Percentiles rank a stretch among this genome's conserved stretches.
phyloP scores from a whole-genome alignment of 495 filamentous ascomycete species.

The Talaromyces borbonicus region DNA sequence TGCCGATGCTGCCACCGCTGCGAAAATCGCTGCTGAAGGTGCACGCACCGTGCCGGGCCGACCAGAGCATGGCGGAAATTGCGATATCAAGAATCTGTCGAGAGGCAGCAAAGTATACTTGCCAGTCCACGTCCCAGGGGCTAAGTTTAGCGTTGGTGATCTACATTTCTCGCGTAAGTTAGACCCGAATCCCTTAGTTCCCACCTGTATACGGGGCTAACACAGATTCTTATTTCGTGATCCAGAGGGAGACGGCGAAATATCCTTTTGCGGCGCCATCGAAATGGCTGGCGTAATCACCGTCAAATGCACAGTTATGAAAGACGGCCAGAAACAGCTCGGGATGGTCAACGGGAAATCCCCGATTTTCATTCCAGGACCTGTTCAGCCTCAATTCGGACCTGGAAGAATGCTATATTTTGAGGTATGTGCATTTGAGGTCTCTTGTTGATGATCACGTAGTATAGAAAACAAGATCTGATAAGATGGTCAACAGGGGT shows the following conservation, averaged over 20 bases:
- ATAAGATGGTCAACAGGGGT: slow-evolving; percentile 43
- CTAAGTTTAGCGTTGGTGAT: slow-evolving; percentile 90
- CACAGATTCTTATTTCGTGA: neutral
- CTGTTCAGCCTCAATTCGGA: slow-evolving; percentile 86
- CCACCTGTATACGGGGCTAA: neutral
- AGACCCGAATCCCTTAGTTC: neutral
- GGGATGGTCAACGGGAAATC: slow-evolving; percentile 54
- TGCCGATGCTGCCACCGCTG: slow-evolving; percentile 49
- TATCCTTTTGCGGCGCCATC: slow-evolving; percentile 92
- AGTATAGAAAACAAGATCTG: neutral
- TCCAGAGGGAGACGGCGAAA: slow-evolving; percentile 77
- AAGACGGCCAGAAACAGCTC: slow-evolving; percentile 65
- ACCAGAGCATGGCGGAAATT: slow-evolving; percentile 53
- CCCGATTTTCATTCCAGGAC: slow-evolving; percentile 82
- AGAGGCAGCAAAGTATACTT: slow-evolving; percentile 84
- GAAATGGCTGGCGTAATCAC: slow-evolving; percentile 95
- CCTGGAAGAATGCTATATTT: slow-evolving; percentile 83
- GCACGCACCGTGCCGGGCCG: slow-evolving; percentile 75
- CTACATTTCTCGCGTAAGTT: slow-evolving; percentile 58
- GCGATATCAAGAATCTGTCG: slow-evolving; percentile 86
- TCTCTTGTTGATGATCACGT: neutral
- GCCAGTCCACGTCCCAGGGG: slow-evolving; percentile 75
- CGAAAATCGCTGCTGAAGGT: slow-evolving; percentile 75
- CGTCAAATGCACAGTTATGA: slow-evolving; percentile 82
- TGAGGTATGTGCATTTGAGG: slow-evolving; percentile 45